Percentiles rank a stretch among this genome's conserved stretches.
Evolutionary conservation across 2,329 filamentous ascomycete species (phyloP).

Genomic region (Elsinoe necatrix): DNA sequence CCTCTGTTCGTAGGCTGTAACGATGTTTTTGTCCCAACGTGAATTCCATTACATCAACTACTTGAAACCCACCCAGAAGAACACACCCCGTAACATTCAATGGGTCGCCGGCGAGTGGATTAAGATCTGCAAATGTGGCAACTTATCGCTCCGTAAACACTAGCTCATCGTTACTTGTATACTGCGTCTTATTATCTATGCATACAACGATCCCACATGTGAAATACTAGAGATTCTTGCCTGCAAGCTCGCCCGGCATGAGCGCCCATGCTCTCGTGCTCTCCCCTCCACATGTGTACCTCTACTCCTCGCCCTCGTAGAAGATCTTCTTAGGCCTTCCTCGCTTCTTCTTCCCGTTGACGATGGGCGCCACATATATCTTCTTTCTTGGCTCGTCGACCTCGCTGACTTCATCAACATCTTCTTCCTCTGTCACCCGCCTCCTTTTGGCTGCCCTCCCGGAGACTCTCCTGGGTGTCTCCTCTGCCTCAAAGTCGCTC

Average conservation of each 20-base stretch:
- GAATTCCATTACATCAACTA: too few species aligned
- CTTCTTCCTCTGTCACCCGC: not conserved
- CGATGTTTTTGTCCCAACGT: too few species aligned
- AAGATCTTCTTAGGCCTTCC: conserved; percentile 6
- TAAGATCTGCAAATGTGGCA: too few species aligned
- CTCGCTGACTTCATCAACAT: not conserved
- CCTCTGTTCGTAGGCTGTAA: too few species aligned
- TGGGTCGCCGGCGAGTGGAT: too few species aligned
- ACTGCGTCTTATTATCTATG: not conserved
- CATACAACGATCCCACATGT: not conserved
- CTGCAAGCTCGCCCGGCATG: too few species aligned
- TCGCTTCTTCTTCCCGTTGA: conserved; percentile 11
- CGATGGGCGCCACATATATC: conserved; percentile 5
- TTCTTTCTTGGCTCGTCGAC: not conserved
- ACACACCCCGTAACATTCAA: too few species aligned
- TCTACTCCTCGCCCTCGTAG: not conserved
- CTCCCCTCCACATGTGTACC: not conserved
- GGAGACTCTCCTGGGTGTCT: not conserved
- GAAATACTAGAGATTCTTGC: not conserved
- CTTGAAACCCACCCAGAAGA: too few species aligned
- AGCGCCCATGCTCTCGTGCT: not conserved
- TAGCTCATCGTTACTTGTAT: not conserved
- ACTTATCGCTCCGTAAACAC: too few species aligned
- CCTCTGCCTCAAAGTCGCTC: conserved; percentile 11
- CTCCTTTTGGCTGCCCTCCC: not conserved